Evolutionary conservation across 179 eudicot genomes (phyloP).

Genomic region (Corrigiola litoralis): DNA sequence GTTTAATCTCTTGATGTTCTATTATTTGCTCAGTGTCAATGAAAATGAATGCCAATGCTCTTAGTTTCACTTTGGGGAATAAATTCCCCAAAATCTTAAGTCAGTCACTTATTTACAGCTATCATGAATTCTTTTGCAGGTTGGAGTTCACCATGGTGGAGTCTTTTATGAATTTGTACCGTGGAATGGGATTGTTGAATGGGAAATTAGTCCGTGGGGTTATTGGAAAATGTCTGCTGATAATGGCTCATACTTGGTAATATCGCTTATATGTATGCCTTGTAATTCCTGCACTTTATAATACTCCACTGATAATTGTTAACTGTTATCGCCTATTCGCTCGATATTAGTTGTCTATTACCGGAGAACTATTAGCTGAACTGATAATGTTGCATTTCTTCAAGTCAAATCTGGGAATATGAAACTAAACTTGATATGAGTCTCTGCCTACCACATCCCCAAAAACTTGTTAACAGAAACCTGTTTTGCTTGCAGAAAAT

Average conservation of each 20-base stretch:
- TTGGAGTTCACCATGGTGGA: conserved; percentile 86
- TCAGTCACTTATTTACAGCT: neutral
- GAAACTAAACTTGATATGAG: too few species aligned
- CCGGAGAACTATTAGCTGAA: too few species aligned
- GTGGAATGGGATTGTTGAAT: conserved; percentile 86
- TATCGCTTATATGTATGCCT: conserved; percentile 2
- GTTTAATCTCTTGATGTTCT: too few species aligned
- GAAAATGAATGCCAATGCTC: too few species aligned
- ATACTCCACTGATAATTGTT: too few species aligned
- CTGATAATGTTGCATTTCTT: neutral
- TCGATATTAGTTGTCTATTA: too few species aligned
- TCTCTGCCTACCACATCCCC: too few species aligned
- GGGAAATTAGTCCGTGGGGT: conserved; percentile 90
- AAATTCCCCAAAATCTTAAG: neutral
- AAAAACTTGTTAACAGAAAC: neutral
- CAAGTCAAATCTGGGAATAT: too few species aligned
- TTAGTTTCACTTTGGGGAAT: neutral
- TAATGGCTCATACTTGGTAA: conserved; percentile 68
- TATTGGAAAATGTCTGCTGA: conserved; percentile 73
- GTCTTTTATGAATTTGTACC: conserved; percentile 93
- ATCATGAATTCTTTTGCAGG: conserved; percentile 38
- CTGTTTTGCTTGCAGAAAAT: neutral
- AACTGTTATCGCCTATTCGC: too few species aligned
- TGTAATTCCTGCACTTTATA: neutral
- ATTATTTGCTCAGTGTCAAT: too few species aligned